phyloP scores from a whole-genome alignment of 768 basidiomycete species.

The Kwoniella botswanensis region DNA sequence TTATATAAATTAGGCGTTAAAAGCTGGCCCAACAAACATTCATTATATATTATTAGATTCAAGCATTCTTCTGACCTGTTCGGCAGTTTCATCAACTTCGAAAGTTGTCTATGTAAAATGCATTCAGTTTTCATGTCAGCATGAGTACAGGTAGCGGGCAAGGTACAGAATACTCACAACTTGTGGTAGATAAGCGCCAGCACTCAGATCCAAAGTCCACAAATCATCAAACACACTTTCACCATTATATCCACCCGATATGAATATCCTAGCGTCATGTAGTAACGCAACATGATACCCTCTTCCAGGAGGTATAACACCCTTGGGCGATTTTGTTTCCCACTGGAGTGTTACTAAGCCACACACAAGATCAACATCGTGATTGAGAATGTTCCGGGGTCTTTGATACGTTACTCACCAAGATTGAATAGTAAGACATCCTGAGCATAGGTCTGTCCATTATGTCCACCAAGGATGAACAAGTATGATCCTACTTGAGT shows the following conservation, averaged over 20 bases:
- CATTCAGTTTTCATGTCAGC: background rate
- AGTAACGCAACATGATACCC: conserved; percentile 85
- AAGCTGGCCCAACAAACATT: too few relatives aligned
- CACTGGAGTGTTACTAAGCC: conserved; percentile 77
- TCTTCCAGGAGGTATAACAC: conserved; percentile 72
- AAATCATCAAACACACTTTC: conserved; percentile 76
- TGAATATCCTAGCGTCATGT: conserved; percentile 80
- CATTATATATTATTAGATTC: background rate
- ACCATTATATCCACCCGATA: conserved; percentile 78
- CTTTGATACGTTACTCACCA: conserved; percentile 61
- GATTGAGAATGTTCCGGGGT: too few relatives aligned
- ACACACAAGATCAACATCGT: background rate
- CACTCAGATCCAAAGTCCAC: conserved; percentile 81
- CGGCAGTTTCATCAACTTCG: conserved; percentile 30
- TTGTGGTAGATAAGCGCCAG: conserved; percentile 85
- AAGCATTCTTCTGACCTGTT: conserved; percentile 7
- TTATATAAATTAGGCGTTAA: too few relatives aligned
- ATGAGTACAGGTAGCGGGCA: too few relatives aligned
- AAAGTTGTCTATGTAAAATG: conserved; percentile 23
- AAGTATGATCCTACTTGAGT: conserved; percentile 91
- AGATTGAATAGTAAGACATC: conserved; percentile 86
- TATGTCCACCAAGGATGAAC: conserved; percentile 87
- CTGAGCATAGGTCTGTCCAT: conserved; percentile 70
- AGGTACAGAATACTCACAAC: conserved; percentile 65
- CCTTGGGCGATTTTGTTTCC: conserved; percentile 72